Evolutionary conservation across 129 eudicot species (phyloP).

Genomic region (Flaveria linearis): DNA sequence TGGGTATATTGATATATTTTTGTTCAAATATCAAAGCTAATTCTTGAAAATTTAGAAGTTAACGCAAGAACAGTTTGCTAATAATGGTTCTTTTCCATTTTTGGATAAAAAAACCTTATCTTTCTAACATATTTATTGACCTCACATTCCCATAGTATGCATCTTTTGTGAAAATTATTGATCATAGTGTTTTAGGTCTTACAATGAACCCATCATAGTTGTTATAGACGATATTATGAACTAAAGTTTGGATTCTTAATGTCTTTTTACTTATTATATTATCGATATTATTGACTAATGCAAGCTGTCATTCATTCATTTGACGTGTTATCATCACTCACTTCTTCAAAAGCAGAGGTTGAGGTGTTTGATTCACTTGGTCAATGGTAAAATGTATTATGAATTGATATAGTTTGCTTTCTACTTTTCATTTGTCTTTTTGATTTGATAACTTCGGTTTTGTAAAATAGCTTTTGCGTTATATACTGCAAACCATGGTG

Average conservation of each 20-base stretch:
- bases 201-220: constrained; percentile 1
- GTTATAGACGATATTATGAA: neutral
- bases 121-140: constrained; percentile 5
- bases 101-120: neutral
- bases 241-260: neutral
- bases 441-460: neutral
- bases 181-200: constrained; percentile 4
- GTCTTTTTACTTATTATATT: neutral
- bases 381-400: neutral
- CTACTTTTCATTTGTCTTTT: neutral
- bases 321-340: neutral
- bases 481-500: neutral
- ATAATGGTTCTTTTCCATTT: constrained; percentile 7
- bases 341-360: neutral
- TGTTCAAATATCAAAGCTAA: constrained; percentile 8
- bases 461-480: neutral
- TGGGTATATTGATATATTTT: neutral
- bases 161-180: constrained; percentile 2
- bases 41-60: constrained; percentile 5
- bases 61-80: neutral
- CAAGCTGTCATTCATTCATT: neutral
- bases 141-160: constrained; percentile 11
- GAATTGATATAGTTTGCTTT: neutral
- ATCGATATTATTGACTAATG: neutral
- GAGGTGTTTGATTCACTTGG: neutral